phyloP scores from a whole-genome alignment of 106 monocot genomes.

The Agapanthus africanus region DNA sequence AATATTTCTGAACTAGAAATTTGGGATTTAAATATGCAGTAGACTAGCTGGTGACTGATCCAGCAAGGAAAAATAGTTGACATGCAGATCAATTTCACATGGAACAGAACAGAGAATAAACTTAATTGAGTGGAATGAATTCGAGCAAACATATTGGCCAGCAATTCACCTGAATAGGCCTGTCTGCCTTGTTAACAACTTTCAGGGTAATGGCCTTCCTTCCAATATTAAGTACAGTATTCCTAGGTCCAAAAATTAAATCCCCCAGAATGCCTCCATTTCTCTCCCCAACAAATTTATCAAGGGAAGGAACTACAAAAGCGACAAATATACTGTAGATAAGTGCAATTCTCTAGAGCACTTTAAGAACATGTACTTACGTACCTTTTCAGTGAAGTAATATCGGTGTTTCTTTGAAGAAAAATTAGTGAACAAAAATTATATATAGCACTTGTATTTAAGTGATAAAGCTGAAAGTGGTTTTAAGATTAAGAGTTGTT shows the following conservation, averaged over 20 bases:
- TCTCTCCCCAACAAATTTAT: constrained; percentile 46
- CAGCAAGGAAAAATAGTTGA: background rate
- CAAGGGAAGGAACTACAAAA: constrained; percentile 74
- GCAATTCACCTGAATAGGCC: constrained; percentile 93
- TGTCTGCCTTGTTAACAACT: constrained; percentile 92
- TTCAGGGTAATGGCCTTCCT: constrained; percentile 55
- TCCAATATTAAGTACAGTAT: constrained; percentile 55
- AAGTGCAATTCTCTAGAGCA: background rate
- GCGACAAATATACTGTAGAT: background rate
- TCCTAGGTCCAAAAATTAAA: constrained; percentile 36
- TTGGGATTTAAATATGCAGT: background rate
- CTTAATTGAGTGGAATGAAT: background rate
- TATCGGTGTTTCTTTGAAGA: too few relatives aligned
- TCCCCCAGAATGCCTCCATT: constrained; percentile 54
- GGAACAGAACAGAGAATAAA: background rate
- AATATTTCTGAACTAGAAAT: background rate
- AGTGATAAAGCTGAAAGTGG: too few relatives aligned
- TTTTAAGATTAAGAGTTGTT: too few relatives aligned
- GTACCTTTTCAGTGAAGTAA: too few relatives aligned
- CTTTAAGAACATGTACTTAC: background rate
- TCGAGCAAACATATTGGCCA: too few relatives aligned
- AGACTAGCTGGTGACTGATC: background rate
- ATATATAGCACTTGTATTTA: too few relatives aligned
- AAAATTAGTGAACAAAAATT: too few relatives aligned
- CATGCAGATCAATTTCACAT: background rate